Evolutionary conservation across 306 rosid species (phyloP), one percentile per base, ranked within the genome.

Genomic region (Dalbergia cochinchinensis): DNA sequence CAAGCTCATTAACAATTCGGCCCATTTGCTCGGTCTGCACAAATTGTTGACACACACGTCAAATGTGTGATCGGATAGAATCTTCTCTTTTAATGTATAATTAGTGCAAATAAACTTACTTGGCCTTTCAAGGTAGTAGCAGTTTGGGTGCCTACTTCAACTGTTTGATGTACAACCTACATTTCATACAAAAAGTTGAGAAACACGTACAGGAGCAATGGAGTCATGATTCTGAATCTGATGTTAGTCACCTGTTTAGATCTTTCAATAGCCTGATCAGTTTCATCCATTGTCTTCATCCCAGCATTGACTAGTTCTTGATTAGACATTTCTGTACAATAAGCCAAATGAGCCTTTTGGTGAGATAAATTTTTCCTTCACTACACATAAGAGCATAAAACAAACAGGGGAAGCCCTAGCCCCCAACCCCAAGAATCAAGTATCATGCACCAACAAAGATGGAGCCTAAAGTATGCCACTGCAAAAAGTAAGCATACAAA

Each of bases 11-110:
- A 66, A 91, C 99, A 84, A 96, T 85, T 18, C 97, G 99, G 44
- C 99, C 99, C 98, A 96, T 93, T 89, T 96, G 99, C 0, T 96
- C 99, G 35, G 99, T 93, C 99, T 96, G 93, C 83, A 83, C 39
- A 61, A 67, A 64, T 76, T 79, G 45, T 35, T 71, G 54, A 50
- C 55, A 57, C 11, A 16, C 50, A 69, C 6, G 81, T 69, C 77
- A 86, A 35, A 60, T 50, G 78, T 68, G 64, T 15, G 69, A 76
- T 85, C 64, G 78, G 19, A 47, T 54, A 20, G 18, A 64, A 69
- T 75, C 37, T 74, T 5, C 71, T 42, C 37, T 44, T 73, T 9
- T 26, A 61, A 39, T 51, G 55, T 15, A 72, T 54, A 58, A 65
- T 69, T 76, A 11, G 69, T 7, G 77, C 63, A 77, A 66, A 71